A percentile compares a stretch with the other conserved stretches of the same genome.
Conservation (phyloP, 768 basidiomycete genomes). For the Suillus plorans region DNA sequence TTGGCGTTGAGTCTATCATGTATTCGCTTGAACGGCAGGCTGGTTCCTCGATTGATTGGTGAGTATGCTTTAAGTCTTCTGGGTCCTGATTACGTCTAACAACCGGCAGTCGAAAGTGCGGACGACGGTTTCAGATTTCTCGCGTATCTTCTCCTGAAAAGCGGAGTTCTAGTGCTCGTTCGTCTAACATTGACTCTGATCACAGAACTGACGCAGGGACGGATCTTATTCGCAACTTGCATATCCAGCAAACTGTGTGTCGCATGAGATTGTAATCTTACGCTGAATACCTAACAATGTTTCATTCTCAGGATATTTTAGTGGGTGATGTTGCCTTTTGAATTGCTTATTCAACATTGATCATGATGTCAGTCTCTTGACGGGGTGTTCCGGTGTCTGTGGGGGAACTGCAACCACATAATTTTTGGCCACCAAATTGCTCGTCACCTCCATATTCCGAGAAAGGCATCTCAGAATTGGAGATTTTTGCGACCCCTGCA, state of each 20-base stretch:
- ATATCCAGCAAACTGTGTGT: neutral
- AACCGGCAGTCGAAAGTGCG: slow-evolving; percentile 18
- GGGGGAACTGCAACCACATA: neutral
- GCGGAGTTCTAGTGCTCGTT: neutral
- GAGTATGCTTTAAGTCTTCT: neutral
- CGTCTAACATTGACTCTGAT: neutral
- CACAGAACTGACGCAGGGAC: neutral
- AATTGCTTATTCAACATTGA: neutral
- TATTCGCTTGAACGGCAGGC: slow-evolving; percentile 23
- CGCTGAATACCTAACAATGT: neutral
- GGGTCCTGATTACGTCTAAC: slow-evolving; percentile 7
- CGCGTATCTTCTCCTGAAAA: neutral
- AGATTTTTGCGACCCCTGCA: too few species aligned
- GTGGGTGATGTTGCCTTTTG: neutral
- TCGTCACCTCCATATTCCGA: too few species aligned
- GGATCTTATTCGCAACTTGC: neutral
- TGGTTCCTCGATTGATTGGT: slow-evolving; percentile 26
- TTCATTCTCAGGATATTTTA: neutral
- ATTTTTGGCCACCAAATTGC: neutral
- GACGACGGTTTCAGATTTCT: slow-evolving; percentile 25
- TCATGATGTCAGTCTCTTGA: neutral
- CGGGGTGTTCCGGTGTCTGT: neutral
- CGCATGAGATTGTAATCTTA: neutral
- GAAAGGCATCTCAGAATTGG: too few species aligned
- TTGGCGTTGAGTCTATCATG: slow-evolving; percentile 11